Evolutionary conservation across 1,284 basidiomycete genomes (phyloP).

Genomic region (Tilletia walkeri): DNA sequence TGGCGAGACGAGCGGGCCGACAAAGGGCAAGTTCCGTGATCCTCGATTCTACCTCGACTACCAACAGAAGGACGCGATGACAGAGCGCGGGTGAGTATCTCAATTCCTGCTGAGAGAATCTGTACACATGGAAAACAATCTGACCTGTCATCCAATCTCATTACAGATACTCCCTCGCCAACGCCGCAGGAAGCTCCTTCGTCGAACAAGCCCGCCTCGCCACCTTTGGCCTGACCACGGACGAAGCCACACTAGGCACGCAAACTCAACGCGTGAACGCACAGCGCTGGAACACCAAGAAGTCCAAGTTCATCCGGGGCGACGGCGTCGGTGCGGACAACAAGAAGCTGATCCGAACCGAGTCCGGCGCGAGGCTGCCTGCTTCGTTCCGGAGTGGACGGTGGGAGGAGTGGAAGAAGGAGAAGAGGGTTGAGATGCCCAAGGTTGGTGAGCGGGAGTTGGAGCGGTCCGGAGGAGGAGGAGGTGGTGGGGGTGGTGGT

Average conservation of each 20-base stretch:
- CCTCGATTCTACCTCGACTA: slow-evolving; percentile 87
- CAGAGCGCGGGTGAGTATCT: slow-evolving; percentile 67
- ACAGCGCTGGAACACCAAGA: slow-evolving; percentile 89
- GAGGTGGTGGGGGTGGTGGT: background rate
- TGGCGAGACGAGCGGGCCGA: background rate
- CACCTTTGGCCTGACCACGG: slow-evolving; percentile 76
- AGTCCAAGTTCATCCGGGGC: slow-evolving; percentile 88
- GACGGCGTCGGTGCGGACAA: slow-evolving; percentile 84
- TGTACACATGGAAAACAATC: background rate
- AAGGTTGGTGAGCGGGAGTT: slow-evolving; percentile 75
- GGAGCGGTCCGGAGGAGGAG: slow-evolving; percentile 6
- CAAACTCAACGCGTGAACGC: slow-evolving; percentile 58
- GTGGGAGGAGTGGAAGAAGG: slow-evolving; percentile 91
- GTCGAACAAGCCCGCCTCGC: slow-evolving; percentile 76
- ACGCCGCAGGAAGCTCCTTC: slow-evolving; percentile 75
- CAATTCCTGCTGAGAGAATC: slow-evolving; percentile 60
- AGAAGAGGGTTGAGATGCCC: slow-evolving; percentile 70
- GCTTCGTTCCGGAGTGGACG: slow-evolving; percentile 88
- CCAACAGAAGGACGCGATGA: slow-evolving; percentile 76
- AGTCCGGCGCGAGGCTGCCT: slow-evolving; percentile 87
- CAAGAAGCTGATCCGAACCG: slow-evolving; percentile 87
- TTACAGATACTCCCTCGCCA: slow-evolving; percentile 23
- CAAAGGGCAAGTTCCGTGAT: slow-evolving; percentile 66
- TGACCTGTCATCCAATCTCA: background rate
- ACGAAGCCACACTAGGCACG: slow-evolving; percentile 62